Evolutionary conservation across 768 basidiomycete species (phyloP), one percentile per base, ranked within the genome.

Genomic region (Termitomyces eurrhizus): DNA sequence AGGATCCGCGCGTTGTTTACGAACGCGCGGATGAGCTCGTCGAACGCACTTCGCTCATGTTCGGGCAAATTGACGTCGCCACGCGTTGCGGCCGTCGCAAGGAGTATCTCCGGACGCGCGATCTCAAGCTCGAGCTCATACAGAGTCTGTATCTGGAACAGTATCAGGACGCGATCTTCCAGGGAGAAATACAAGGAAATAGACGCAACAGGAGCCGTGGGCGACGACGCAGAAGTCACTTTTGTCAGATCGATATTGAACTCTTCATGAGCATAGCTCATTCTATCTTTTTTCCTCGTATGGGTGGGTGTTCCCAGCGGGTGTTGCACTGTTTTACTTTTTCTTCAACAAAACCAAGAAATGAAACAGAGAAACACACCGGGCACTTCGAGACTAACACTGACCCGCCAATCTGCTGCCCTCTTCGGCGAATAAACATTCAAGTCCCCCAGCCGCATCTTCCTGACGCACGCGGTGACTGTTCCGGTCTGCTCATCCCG

Each of bases 1-100:
- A n/a, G n/a, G n/a, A n/a, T n/a, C n/a, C n/a, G n/a, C n/a, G n/a
- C 86, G 64, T 97, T 95, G 68, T 98, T 97, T 53, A 99, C 87
- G 64, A 97, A 92, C 14, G 91, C 92, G 51, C 92, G 86, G 48
- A 99, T 86, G 60, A 97, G 84, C 69, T 97, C 92, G 70, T 98
- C 93, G 70, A 95, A 98, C 7, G 87, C 86, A 63, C 77, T 81
- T 29, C 84, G 82, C 67, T 90, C 93, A 66, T 75, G 75, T 70
- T 89, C 88, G 33, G 81, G 73, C 61, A 73, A 79, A 62, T 75
- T 81, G 52, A 79, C 79, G 60, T 91, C 87, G 12, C 80, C 81
- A 18, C 91, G 84, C 69, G 86, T 87, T 48, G 79, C 75, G 0
- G 90, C 94, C 13, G 89, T 84, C 7, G 85, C 78, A 18, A 95